These are phyloP conservation scores for Aleurites moluccanus DNA, from an alignment of 441 rosid genomes.

Conservation along the genomic window DNA sequence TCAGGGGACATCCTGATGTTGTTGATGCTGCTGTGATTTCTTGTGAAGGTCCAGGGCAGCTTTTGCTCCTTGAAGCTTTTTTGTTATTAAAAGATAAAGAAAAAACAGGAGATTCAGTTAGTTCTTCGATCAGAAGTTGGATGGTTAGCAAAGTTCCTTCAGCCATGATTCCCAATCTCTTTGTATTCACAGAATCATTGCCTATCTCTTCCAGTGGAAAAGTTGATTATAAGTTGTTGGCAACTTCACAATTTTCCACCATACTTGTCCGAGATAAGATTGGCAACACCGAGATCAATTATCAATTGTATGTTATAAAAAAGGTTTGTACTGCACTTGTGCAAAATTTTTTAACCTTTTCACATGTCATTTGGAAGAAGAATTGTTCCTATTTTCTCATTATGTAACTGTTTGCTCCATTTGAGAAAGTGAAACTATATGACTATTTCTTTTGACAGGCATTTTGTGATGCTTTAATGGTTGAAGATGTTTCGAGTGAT, in stretches of 20 bases:
- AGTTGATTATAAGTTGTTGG: constrained; percentile 67
- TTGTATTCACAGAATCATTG: constrained; percentile 49
- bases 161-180: constrained; percentile 68
- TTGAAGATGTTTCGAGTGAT: constrained; percentile 60
- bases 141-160: constrained; percentile 56
- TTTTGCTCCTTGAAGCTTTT: constrained; percentile 55
- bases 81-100: constrained; percentile 46
- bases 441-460: constrained; percentile 50
- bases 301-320: constrained; percentile 55
- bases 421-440: constrained; percentile 1
- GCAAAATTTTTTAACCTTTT: neutral
- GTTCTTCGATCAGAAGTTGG: constrained; percentile 58
- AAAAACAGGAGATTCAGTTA: constrained; percentile 34
- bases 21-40: constrained; percentile 66
- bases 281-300: constrained; percentile 24
- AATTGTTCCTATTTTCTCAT: neutral
- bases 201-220: constrained; percentile 86
- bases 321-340: constrained; percentile 48
- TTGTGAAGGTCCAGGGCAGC: constrained; percentile 42
- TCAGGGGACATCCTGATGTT: constrained; percentile 57
- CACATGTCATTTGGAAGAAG: neutral
- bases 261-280: constrained; percentile 33
- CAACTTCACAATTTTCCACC: constrained; percentile 29
- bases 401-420: neutral
- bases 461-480: constrained; percentile 66